Percentiles rank a stretch among this genome's conserved stretches.
Conservation (phyloP, 2,329 filamentous ascomycete species). For the Exophiala spinifera region DNA sequence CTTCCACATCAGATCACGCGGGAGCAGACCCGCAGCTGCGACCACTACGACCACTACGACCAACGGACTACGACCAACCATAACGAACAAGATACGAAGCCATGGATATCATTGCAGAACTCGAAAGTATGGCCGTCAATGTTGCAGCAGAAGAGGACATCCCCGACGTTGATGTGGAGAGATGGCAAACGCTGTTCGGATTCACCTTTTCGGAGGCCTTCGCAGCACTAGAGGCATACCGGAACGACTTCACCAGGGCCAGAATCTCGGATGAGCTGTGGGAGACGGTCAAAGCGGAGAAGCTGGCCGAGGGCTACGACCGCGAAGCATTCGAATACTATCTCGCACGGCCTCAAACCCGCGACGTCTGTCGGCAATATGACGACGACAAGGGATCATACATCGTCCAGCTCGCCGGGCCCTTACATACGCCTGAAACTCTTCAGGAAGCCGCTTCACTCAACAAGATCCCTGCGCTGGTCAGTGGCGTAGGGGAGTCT, state of each 20-base stretch:
- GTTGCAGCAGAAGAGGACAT: conserved; percentile 15
- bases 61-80: no score
- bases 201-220: conserved; percentile 34
- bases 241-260: conserved; percentile 34
- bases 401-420: conserved; percentile 30
- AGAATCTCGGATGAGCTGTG: conserved; percentile 39
- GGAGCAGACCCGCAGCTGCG: no score
- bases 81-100: not conserved
- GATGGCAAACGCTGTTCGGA: conserved; percentile 38
- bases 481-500: conserved; percentile 23
- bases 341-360: not conserved
- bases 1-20: no score
- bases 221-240: conserved; percentile 34
- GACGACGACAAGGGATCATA: conserved; percentile 13
- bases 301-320: conserved; percentile 37
- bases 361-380: not conserved
- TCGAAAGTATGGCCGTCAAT: conserved; percentile 30
- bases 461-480: conserved; percentile 11
- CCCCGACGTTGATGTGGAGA: conserved; percentile 10
- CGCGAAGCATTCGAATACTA: conserved; percentile 40
- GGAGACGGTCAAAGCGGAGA: conserved; percentile 31
- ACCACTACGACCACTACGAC: no score
- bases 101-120: conserved; percentile 28
- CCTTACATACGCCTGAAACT: conserved; percentile 23
- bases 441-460: conserved; percentile 27